Conservation (phyloP, 495 filamentous ascomycete species). For the Daldinia vernicosa region DNA sequence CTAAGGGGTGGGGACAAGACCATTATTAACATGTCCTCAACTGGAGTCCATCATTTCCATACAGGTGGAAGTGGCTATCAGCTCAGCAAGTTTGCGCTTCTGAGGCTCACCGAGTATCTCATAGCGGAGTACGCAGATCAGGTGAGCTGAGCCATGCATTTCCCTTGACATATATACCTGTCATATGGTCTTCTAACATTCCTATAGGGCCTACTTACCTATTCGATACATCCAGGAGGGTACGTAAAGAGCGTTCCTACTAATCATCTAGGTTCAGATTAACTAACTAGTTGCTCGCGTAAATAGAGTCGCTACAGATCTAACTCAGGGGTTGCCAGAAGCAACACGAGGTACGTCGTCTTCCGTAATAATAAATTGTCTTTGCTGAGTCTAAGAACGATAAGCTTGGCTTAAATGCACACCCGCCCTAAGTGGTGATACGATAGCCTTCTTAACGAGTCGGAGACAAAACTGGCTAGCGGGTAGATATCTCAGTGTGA, state of each 20-base stretch:
- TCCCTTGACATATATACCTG: neutral
- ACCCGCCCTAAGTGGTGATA: constrained; percentile 55
- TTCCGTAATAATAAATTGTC: neutral
- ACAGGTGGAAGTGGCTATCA: constrained; percentile 53
- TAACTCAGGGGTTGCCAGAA: constrained; percentile 22
- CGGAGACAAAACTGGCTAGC: constrained; percentile 59
- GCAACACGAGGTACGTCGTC: constrained; percentile 24
- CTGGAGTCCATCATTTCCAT: constrained; percentile 49
- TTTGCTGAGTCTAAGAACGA: neutral
- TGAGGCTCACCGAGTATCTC: constrained; percentile 58
- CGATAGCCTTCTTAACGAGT: constrained; percentile 56
- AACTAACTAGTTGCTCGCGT: neutral
- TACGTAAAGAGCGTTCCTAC: constrained; percentile 37
- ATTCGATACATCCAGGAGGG: constrained; percentile 59
- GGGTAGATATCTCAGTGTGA: constrained; percentile 57
- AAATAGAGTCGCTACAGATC: constrained; percentile 31
- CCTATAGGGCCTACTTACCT: constrained; percentile 53
- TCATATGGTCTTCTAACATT: neutral
- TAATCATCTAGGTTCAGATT: neutral
- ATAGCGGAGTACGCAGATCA: constrained; percentile 52
- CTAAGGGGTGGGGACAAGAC: constrained; percentile 58
- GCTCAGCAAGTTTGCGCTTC: constrained; percentile 56
- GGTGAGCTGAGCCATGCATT: constrained; percentile 8
- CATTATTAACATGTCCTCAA: constrained; percentile 55
- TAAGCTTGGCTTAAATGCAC: constrained; percentile 47